Evolutionary conservation across 2,329 filamentous ascomycete genomes (phyloP).

Genomic region (Colletotrichum sp.): DNA sequence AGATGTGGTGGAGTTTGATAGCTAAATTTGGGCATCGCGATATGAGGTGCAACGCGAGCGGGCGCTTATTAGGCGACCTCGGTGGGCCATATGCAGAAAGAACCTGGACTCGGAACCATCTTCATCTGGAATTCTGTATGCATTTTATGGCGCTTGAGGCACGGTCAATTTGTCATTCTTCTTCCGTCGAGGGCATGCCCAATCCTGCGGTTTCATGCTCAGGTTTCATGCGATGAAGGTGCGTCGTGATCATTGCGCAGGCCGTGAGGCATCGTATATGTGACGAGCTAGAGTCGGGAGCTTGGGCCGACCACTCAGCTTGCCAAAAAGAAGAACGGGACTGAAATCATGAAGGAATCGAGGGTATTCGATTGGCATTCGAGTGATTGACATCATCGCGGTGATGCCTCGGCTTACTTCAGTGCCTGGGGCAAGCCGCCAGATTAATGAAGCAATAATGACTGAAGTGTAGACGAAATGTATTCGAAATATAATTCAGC

Average conservation of each 20-base stretch:
- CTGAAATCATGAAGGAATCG: background rate
- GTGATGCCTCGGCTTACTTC: background rate
- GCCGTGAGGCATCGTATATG: background rate
- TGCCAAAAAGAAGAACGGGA: background rate
- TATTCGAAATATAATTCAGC: too few species aligned
- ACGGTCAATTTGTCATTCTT: background rate
- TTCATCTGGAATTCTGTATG: background rate
- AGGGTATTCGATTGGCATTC: background rate
- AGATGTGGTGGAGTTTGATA: background rate
- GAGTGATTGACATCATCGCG: background rate
- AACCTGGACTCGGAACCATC: background rate
- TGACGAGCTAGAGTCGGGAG: background rate
- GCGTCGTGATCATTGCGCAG: background rate
- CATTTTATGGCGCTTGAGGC: background rate
- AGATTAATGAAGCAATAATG: background rate
- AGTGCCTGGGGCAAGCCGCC: background rate
- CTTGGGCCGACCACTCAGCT: background rate
- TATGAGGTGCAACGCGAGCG: background rate
- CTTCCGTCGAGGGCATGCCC: background rate
- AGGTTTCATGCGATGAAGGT: background rate
- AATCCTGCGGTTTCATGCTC: background rate
- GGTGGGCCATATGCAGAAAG: background rate
- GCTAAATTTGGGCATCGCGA: background rate
- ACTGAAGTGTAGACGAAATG: background rate
- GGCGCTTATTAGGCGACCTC: conserved; percentile 3